Percentiles rank a stretch among this genome's conserved stretches.
phyloP scores from a whole-genome alignment of 31 red algal genomes.

The Asparagopsis taxiformis region DNA sequence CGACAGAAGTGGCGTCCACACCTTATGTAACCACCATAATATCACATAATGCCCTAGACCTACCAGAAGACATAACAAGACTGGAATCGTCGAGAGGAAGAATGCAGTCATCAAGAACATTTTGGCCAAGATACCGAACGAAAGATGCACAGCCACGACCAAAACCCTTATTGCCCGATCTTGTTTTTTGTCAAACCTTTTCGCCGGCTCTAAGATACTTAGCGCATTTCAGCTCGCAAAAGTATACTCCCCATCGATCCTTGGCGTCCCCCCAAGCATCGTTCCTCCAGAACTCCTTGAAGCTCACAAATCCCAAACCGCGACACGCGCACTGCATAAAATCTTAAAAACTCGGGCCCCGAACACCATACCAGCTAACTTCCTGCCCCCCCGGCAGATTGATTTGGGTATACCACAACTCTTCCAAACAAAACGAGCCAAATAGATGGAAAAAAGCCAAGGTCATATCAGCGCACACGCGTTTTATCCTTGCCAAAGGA shows the following conservation, averaged over 20 bases:
- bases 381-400: neutral
- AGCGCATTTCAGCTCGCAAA: slow-evolving; percentile 8
- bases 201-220: slow-evolving; percentile 3
- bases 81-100: slow-evolving; percentile 28
- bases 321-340: slow-evolving; percentile 2
- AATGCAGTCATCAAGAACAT: slow-evolving; percentile 19
- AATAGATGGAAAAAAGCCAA: neutral
- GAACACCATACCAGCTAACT: neutral
- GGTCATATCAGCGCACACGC: neutral
- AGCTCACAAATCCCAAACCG: neutral
- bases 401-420: slow-evolving; percentile 16
- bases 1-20: neutral
- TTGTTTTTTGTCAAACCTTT: slow-evolving; percentile 21
- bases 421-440: slow-evolving; percentile 11
- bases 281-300: slow-evolving; percentile 5
- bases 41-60: slow-evolving; percentile 10
- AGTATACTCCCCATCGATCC: slow-evolving; percentile 11
- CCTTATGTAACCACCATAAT: neutral
- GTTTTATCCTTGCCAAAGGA: slow-evolving; percentile 2
- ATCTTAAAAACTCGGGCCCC: neutral
- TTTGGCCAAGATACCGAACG: neutral
- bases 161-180: neutral
- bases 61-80: slow-evolving; percentile 21
- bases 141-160: neutral
- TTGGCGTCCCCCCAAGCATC: neutral